Base-by-base conservation (phyloP, 2,329 filamentous ascomycete species). In the Pseudocercospora musae region DNA sequence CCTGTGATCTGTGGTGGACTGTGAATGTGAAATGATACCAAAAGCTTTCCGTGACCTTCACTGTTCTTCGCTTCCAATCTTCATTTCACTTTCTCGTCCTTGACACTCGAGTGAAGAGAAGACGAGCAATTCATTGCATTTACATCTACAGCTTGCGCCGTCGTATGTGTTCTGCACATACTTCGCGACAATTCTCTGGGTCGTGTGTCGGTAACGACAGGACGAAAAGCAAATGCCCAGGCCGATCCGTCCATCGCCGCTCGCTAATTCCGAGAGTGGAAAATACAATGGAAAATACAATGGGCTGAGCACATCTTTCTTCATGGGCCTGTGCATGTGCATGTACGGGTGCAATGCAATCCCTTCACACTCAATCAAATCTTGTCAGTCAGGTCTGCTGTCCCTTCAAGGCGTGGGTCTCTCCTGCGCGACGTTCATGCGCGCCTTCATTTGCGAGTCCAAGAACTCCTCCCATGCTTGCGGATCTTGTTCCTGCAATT, bases 401-500 rank as follows among this genome's bases (percentile, higher is more conserved):
- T 25, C 20, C 44, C 44, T 23, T 62, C 33, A 50, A 2, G 31
- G 40, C 15, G 23, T 31, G 49, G 33, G 37, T 48, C 58, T 53
- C n/a, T 69, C 63, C 52, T 63, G 63, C 44, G 66, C 62, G 15
- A 69, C 20, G 53, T 75, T 74, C 68, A 70, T 68, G 57, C 71
- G 66, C 44, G 74, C 74, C 66, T 71, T 74, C 62, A 73, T 66
- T 58, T 77, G 75, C 59, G 70, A 68, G 62, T 76, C 74, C 62
- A 68, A 70, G 59, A 77, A 76, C 44, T 69, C 65, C 61, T 71
- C 70, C 73, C 74, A 77, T 5, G 68, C 73, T 31, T 66, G 64
- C 8, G 75, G 74, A 69, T 77, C 74, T 59, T 78, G 75, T 48
- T 73, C 69, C 68, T 80, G 81, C 71, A 92, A 85, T 7, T 78